Evolutionary conservation across 1,139 yeast species (phyloP), one percentile per base, ranked within the genome.

Genomic region (Geotrichum aggregatum): DNA sequence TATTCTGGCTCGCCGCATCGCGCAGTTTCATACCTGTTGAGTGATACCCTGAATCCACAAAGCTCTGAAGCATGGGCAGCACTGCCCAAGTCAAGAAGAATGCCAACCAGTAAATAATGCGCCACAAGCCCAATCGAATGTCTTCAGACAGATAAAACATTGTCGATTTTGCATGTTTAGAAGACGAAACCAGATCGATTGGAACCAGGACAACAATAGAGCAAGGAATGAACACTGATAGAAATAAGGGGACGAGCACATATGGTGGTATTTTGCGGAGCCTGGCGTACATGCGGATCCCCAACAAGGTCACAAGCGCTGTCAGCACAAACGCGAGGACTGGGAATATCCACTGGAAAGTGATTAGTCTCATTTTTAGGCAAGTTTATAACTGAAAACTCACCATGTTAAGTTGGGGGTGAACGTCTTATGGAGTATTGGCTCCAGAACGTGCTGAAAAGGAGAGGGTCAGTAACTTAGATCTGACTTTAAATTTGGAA

Each of bases 91-190:
- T 87, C 54, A 87, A 69, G 26, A 76, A 64, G 62, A 87, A 87
- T 0, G 95, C 86, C 14, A 79, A 71, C 96, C 96, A 87, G 67
- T 87, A 87, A 52, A 84, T 82, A 45, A 79, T 64, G 58, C 84
- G 78, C 96, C 96, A 87, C 31, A 84, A 65, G 6, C 72, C 64
- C 33, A 80, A 69, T 8, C 84, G 74, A n/a, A 76, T 73, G 1
- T 66, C 61, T 52, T 71, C 72, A 19, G 80, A 77, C 28, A 79
- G 58, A 52, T 71, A 76, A 54, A 77, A 72, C 30, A 68, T 54
- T 10, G 67, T 62, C 47, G 62, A 18, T 22, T 39, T 39, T 3
- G 42, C 52, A n/a, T 44, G 38, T 33, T 58, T 53, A 41, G 64
- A 56, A 35, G 64, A 54, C 26, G 70, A 60, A 39, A 78, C 70